Conservation (phyloP, 805 yeast species). For the Metschnikowia proteae region DNA sequence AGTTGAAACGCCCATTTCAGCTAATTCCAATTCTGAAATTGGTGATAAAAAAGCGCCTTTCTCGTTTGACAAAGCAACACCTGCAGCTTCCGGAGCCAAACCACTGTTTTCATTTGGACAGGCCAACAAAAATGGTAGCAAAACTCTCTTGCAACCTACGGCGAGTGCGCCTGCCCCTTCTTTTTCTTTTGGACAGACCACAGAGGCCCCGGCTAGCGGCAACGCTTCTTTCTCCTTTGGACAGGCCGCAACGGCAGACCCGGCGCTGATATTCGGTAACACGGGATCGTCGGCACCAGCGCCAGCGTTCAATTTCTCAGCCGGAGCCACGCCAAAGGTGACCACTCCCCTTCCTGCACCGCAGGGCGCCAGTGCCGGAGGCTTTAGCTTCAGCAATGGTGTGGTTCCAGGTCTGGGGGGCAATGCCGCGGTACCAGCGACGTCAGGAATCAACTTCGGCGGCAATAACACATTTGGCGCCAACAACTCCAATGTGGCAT, state of each 20-base stretch:
- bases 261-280: conserved; percentile 29
- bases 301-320: conserved; percentile 15
- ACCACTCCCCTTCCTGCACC: conserved; percentile 5
- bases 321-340: conserved; percentile 1
- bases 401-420: conserved; percentile 8
- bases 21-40: neutral
- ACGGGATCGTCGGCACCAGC: conserved; percentile 14
- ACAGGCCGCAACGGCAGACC: conserved; percentile 27
- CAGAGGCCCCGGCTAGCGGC: conserved; percentile 2
- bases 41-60: neutral
- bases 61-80: conserved; percentile 4
- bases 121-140: neutral
- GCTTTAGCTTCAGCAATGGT: conserved; percentile 14
- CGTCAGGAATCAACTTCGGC: conserved; percentile 7
- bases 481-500: neutral
- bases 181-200: conserved; percentile 9
- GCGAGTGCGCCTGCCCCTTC: conserved; percentile 10
- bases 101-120: conserved; percentile 20
- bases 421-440: conserved; percentile 12
- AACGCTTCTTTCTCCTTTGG: conserved; percentile 17
- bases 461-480: conserved; percentile 2
- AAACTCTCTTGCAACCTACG: neutral
- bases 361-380: conserved; percentile 5
- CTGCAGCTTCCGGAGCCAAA: neutral
- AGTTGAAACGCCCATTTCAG: conserved; percentile 6